A percentile compares a stretch with the other conserved stretches of the same genome.
These are phyloP conservation scores for Neonectria sp. DNA, from an alignment of 2,329 filamentous ascomycete species.

Conservation along the genomic window DNA sequence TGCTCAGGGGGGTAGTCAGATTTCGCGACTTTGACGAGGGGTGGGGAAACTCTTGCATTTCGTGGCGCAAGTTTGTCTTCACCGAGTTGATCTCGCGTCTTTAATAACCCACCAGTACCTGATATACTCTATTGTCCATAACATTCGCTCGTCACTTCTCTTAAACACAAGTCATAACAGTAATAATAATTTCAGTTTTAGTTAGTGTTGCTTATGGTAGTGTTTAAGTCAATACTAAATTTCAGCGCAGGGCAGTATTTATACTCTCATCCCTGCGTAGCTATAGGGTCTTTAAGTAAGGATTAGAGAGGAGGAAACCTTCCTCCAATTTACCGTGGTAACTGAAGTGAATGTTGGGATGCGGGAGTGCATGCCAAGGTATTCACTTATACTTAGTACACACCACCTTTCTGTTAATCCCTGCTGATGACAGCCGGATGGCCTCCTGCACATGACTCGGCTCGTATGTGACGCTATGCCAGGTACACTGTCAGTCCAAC, in stretches of 20 bases:
- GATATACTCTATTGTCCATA: background rate
- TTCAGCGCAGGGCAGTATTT: too few species aligned
- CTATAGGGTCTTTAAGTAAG: too few species aligned
- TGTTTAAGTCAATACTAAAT: too few species aligned
- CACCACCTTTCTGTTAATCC: background rate
- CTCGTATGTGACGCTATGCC: conserved; percentile 2
- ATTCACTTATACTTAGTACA: background rate
- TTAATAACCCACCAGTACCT: background rate
- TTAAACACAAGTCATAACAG: too few species aligned
- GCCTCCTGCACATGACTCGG: conserved; percentile 25
- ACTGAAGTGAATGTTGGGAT: too few species aligned
- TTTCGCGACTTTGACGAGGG: background rate
- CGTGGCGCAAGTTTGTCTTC: background rate
- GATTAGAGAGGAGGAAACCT: too few species aligned
- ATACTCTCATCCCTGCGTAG: too few species aligned
- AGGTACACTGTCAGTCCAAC: background rate
- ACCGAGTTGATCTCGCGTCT: background rate
- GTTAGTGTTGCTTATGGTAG: too few species aligned
- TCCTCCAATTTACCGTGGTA: too few species aligned
- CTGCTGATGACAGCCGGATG: background rate
- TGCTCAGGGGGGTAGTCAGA: background rate
- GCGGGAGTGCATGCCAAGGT: too few species aligned
- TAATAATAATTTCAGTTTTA: too few species aligned
- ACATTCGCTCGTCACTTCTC: too few species aligned
- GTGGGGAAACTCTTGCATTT: background rate